phyloP scores from a whole-genome alignment of 495 filamentous ascomycete species.

The Collariella sp. region DNA sequence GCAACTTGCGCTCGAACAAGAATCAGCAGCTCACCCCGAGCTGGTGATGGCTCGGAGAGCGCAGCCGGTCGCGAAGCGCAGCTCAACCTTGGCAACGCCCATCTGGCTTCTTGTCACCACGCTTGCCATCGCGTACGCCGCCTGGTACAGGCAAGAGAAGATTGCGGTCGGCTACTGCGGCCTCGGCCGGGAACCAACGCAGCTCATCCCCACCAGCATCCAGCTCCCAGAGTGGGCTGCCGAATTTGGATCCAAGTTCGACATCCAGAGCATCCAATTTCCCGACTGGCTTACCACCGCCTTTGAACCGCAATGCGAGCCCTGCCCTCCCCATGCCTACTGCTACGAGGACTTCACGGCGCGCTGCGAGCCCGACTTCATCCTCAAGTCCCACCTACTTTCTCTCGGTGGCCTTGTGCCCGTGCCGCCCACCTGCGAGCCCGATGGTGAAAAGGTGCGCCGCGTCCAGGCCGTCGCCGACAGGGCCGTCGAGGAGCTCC shows the following conservation, averaged over 20 bases:
- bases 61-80: conserved; percentile 2
- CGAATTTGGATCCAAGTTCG: conserved; percentile 32
- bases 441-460: conserved; percentile 85
- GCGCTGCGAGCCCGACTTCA: conserved; percentile 77
- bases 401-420: conserved; percentile 74
- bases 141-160: conserved; percentile 91
- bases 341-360: conserved; percentile 72
- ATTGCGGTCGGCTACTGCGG: conserved; percentile 91
- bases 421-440: conserved; percentile 85
- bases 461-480: conserved; percentile 81
- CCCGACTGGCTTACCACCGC: conserved; percentile 60
- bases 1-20: conserved; percentile 63
- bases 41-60: conserved; percentile 22
- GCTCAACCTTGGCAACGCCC: conserved; percentile 37
- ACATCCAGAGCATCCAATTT: conserved; percentile 33
- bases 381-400: conserved; percentile 76
- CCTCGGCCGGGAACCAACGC: conserved; percentile 54
- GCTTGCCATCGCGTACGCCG: conserved; percentile 60
- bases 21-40: conserved; percentile 38
- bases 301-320: conserved; percentile 77
- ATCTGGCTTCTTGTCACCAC: conserved; percentile 59
- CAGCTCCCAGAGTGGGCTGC: conserved; percentile 38
- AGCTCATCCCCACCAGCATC: conserved; percentile 37
- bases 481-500: conserved; percentile 76
- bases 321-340: conserved; percentile 83